These are phyloP conservation scores for Collybiopsis luxurians DNA, from an alignment of 768 basidiomycete genomes.

Conservation along the genomic window DNA sequence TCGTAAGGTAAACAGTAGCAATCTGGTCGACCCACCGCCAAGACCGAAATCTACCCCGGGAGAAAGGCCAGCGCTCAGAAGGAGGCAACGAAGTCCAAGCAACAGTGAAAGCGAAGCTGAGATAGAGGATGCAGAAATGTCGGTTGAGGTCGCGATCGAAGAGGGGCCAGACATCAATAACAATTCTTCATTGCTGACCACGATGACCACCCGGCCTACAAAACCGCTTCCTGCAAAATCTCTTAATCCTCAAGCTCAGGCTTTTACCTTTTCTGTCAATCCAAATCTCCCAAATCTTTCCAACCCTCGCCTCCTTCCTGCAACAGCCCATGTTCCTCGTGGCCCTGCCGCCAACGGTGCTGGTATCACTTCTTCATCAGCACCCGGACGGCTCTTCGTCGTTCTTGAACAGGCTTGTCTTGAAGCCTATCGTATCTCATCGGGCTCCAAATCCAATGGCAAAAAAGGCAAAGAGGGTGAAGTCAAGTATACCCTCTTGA, in stretches of 20 bases:
- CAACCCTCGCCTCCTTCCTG: conserved; percentile 80
- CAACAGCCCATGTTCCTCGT: conserved; percentile 73
- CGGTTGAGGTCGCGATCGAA: conserved; percentile 17
- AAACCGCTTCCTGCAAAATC: conserved; percentile 51
- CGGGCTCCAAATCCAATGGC: conserved; percentile 47
- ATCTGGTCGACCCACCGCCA: conserved; percentile 47
- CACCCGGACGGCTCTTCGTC: conserved; percentile 73
- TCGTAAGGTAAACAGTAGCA: conserved; percentile 11
- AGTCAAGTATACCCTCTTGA: conserved; percentile 93
- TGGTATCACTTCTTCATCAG: conserved; percentile 6
- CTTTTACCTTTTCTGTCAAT: conserved; percentile 26
- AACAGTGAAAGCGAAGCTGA: conserved; percentile 31
- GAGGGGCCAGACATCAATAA: conserved; percentile 11
- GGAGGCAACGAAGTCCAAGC: conserved; percentile 42
- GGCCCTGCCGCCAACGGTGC: conserved; percentile 19
- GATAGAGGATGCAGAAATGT: conserved; percentile 33
- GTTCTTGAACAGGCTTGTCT: conserved; percentile 93
- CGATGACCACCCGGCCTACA: conserved; percentile 46
- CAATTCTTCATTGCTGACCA: conserved; percentile 14
- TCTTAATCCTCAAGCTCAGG: conserved; percentile 9
- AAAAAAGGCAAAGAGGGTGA: conserved; percentile 62
- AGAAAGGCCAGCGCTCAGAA: conserved; percentile 50
- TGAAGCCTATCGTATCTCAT: conserved; percentile 87
- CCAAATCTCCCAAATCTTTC: conserved; percentile 48
- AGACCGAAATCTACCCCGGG: conserved; percentile 75